phyloP scores from a whole-genome alignment of 352 stramenopile genomes.

The Phytophthora citricola region DNA sequence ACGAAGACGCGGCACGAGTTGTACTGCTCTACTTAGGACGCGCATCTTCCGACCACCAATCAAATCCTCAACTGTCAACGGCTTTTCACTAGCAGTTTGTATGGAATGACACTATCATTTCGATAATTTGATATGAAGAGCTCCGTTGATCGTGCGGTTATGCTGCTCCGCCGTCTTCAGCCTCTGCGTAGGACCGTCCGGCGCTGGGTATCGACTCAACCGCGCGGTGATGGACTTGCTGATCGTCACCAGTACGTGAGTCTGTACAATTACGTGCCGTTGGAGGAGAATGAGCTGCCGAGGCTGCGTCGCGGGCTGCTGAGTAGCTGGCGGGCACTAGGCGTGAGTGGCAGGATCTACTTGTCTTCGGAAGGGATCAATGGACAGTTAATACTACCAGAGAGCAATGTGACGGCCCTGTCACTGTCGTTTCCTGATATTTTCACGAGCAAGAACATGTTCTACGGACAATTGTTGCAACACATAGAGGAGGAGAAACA shows the following conservation, averaged over 20 bases:
- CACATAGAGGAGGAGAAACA: slow-evolving; percentile 3
- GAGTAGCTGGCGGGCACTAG: slow-evolving; percentile 50
- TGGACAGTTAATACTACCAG: slow-evolving; percentile 94
- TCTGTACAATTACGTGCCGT: slow-evolving; percentile 54
- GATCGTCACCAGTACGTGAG: slow-evolving; percentile 47
- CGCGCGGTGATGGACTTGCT: slow-evolving; percentile 1
- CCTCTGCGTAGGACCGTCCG: slow-evolving; percentile 6
- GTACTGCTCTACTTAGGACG: slow-evolving; percentile 2
- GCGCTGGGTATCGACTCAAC: slow-evolving; percentile 13
- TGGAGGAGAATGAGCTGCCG: slow-evolving; percentile 40
- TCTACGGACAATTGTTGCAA: slow-evolving; percentile 20
- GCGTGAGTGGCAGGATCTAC: slow-evolving; percentile 81
- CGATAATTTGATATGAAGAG: slow-evolving; percentile 3
- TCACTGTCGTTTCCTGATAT: slow-evolving; percentile 14
- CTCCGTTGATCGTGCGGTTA: slow-evolving; percentile 21
- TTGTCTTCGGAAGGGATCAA: slow-evolving; percentile 94
- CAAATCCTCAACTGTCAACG: slow-evolving; percentile 11
- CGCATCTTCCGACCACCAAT: slow-evolving; percentile 23
- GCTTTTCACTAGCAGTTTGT: slow-evolving; percentile 22
- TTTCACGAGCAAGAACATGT: slow-evolving; percentile 18
- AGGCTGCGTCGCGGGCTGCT: slow-evolving; percentile 38
- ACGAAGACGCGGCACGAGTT: slow-evolving; percentile 14
- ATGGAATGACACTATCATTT: slow-evolving; percentile 22
- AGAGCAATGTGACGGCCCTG: slow-evolving; percentile 56
- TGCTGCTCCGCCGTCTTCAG: slow-evolving; percentile 14